phyloP scores from a whole-genome alignment of 2,329 filamentous ascomycete genomes.

The Calonectria montana region DNA sequence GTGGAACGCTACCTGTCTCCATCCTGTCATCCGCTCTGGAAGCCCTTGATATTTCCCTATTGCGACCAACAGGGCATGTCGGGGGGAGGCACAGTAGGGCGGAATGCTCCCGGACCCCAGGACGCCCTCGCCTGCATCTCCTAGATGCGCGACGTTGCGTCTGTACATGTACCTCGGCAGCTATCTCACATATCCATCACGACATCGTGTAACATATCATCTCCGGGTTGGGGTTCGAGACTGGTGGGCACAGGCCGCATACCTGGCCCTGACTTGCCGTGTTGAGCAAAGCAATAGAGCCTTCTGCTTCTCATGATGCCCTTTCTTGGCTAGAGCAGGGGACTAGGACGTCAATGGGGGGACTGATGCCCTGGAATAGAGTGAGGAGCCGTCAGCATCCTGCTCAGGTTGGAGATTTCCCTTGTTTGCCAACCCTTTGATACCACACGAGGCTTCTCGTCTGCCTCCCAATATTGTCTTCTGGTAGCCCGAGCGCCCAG shows the following conservation, averaged over 20 bases:
- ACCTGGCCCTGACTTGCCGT: neutral
- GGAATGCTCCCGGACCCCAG: slow-evolving; percentile 2
- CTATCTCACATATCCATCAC: neutral
- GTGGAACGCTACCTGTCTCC: neutral
- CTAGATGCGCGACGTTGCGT: neutral
- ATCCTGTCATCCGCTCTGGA: neutral
- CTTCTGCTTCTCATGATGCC: neutral
- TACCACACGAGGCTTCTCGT: slow-evolving; percentile 1
- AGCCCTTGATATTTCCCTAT: neutral
- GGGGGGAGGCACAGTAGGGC: slow-evolving; percentile 9
- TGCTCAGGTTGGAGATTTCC: neutral
- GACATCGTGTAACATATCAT: slow-evolving; percentile 5
- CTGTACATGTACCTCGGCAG: neutral
- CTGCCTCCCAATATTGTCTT: neutral
- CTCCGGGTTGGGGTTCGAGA: slow-evolving; percentile 12
- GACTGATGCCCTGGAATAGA: neutral
- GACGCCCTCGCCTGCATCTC: neutral
- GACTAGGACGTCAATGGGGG: neutral
- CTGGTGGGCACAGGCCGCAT: neutral
- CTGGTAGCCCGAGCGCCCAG: neutral
- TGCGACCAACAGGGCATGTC: slow-evolving; percentile 5
- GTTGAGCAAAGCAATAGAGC: neutral
- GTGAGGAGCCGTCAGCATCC: slow-evolving; percentile 13
- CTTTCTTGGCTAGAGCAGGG: neutral
- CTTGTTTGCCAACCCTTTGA: neutral